These are phyloP conservation scores for Fusarium xyrophilum DNA, from an alignment of 2,329 filamentous ascomycete species.

Conservation along the genomic window DNA sequence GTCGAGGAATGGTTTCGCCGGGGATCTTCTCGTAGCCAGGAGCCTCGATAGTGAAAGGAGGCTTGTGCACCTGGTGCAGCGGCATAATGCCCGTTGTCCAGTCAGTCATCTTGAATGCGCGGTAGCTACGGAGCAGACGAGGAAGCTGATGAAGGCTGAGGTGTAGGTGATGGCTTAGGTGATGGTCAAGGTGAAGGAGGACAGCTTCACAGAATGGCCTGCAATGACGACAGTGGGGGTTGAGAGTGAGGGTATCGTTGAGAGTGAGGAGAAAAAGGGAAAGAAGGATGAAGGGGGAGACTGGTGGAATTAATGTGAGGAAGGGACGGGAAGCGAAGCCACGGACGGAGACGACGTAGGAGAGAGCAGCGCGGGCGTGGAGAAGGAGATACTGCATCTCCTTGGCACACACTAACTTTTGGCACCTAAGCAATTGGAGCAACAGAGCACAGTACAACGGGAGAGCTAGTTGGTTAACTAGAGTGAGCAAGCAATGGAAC, in stretches of 20 bases:
- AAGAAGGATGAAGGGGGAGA: slow-evolving; percentile 14
- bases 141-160: slow-evolving; percentile 4
- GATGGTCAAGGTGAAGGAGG: slow-evolving; percentile 10
- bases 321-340: slow-evolving; percentile 21
- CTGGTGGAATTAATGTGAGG: slow-evolving; percentile 33
- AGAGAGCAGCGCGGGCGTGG: slow-evolving; percentile 30
- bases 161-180: not conserved
- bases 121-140: slow-evolving; percentile 21
- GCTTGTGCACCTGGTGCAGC: slow-evolving; percentile 67
- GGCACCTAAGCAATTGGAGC: slow-evolving; percentile 7
- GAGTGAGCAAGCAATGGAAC: not conserved
- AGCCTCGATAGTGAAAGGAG: slow-evolving; percentile 77
- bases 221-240: slow-evolving; percentile 19
- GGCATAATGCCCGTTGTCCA: slow-evolving; percentile 57
- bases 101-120: slow-evolving; percentile 38
- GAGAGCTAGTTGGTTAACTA: not conserved
- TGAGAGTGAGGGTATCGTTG: slow-evolving; percentile 31
- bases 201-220: slow-evolving; percentile 13
- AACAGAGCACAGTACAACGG: not conserved
- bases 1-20: slow-evolving; percentile 84
- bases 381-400: slow-evolving; percentile 26
- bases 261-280: slow-evolving; percentile 19
- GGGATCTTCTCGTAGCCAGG: slow-evolving; percentile 71
- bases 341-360: slow-evolving; percentile 23
- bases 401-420: slow-evolving; percentile 1